Conservation (phyloP, 176 grass and related monocot genomes). For the Oryza meyeriana region DNA sequence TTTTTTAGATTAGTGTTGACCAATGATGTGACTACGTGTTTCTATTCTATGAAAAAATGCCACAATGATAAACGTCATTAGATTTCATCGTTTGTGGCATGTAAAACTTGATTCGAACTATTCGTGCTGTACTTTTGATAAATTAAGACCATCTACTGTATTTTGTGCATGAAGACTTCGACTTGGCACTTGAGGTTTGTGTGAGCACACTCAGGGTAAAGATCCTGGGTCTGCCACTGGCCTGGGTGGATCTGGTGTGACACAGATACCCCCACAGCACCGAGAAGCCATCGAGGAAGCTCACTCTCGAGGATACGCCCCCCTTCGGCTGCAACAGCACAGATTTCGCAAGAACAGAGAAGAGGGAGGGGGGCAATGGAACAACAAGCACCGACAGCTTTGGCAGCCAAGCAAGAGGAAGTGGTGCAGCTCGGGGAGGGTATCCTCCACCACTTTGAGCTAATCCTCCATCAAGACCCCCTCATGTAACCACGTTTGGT, state of each 20-base stretch:
- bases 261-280: background rate
- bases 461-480: constrained; percentile 43
- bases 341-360: background rate
- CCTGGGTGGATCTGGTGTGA: background rate
- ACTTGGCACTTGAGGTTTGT: background rate
- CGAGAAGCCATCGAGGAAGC: too few species aligned
- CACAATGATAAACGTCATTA: background rate
- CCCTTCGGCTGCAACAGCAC: background rate
- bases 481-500: constrained; percentile 33
- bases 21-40: too few species aligned
- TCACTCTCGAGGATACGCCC: too few species aligned
- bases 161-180: background rate
- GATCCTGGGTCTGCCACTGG: background rate
- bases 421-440: background rate
- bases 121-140: background rate
- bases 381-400: background rate
- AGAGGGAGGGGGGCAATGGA: background rate
- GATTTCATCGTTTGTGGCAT: background rate
- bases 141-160: background rate
- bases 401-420: background rate
- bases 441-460: constrained; percentile 45
- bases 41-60: too few species aligned
- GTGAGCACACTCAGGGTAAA: background rate
- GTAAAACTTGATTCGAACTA: background rate
- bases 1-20: too few species aligned